Evolutionary conservation across 177 flowering plant species (phyloP).

Genomic region (Vitis hybrid): DNA sequence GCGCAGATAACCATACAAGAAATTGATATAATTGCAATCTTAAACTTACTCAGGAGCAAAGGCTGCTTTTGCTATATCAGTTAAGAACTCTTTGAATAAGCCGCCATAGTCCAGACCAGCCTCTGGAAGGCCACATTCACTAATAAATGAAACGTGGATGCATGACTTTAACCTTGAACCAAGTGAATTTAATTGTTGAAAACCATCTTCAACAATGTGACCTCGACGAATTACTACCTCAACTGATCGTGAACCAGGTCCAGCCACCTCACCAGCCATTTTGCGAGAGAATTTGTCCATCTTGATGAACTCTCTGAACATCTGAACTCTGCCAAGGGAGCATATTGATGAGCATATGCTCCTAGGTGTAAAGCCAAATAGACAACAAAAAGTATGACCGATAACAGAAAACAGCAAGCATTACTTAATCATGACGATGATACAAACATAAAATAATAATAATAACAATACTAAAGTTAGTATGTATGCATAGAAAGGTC

Average conservation of each 20-base stretch:
- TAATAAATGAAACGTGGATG: slow-evolving; percentile 94
- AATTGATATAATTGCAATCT: not conserved
- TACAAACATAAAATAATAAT: no score
- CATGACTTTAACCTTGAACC: slow-evolving; percentile 81
- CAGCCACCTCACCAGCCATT: slow-evolving; percentile 86
- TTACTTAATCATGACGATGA: no score
- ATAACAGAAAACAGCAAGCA: no score
- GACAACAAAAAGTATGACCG: no score
- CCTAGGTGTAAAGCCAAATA: not conserved
- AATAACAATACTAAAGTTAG: no score
- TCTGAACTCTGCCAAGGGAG: slow-evolving; percentile 67
- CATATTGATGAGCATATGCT: not conserved
- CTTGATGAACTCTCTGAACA: slow-evolving; percentile 95
- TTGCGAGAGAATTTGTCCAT: slow-evolving; percentile 80
- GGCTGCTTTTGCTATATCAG: slow-evolving; percentile 85
- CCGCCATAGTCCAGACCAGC: slow-evolving; percentile 99
- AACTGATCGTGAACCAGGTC: slow-evolving; percentile 70
- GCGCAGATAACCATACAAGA: not conserved
- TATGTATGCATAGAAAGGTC: no score
- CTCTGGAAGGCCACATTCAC: slow-evolving; percentile 96
- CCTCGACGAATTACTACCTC: slow-evolving; percentile 89
- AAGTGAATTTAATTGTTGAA: slow-evolving; percentile 73
- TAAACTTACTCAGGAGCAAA: slow-evolving; percentile 84
- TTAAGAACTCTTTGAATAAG: slow-evolving; percentile 89
- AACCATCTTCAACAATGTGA: slow-evolving; percentile 97